These are phyloP conservation scores for Globisporangium cederbergense DNA, from an alignment of 352 stramenopile species.

Conservation along the genomic window DNA sequence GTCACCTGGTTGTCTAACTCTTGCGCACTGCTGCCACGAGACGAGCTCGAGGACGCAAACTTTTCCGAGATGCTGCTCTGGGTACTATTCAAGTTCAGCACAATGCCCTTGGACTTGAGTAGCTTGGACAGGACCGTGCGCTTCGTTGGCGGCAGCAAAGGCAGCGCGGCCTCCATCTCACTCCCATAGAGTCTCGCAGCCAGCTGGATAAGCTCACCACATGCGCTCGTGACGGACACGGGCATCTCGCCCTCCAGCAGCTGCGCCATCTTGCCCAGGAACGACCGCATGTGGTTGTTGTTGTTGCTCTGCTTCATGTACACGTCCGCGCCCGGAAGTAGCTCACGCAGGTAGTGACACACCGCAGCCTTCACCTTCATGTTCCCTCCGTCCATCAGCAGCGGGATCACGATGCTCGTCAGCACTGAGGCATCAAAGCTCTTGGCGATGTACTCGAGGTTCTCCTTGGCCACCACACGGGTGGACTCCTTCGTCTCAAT, in stretches of 20 bases:
- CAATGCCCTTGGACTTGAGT: conserved; percentile 55
- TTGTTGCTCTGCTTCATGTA: conserved; percentile 66
- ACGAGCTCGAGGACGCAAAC: conserved; percentile 12
- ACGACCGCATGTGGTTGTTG: conserved; percentile 61
- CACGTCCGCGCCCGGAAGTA: conserved; percentile 44
- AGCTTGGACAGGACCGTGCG: conserved; percentile 45
- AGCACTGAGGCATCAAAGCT: conserved; percentile 49
- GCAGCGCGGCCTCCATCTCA: conserved; percentile 55
- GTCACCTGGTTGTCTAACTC: conserved; percentile 14
- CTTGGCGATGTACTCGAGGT: conserved; percentile 50
- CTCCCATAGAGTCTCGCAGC: conserved; percentile 38
- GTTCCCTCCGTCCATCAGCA: conserved; percentile 70
- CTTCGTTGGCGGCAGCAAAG: conserved; percentile 56
- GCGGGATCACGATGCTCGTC: conserved; percentile 43
- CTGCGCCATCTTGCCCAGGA: conserved; percentile 68
- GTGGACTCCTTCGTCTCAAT: conserved; percentile 73
- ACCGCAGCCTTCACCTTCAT: conserved; percentile 75
- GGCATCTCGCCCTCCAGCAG: conserved; percentile 61
- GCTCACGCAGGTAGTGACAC: conserved; percentile 58
- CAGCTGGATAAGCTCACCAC: conserved; percentile 54
- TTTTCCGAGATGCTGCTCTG: conserved; percentile 8
- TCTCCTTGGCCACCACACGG: conserved; percentile 48
- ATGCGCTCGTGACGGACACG: conserved; percentile 51
- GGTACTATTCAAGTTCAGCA: conserved; percentile 28
- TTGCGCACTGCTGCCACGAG: conserved; percentile 23